Base-by-base conservation (phyloP, 768 basidiomycete species). In the Leccinum barrowsii region DNA sequence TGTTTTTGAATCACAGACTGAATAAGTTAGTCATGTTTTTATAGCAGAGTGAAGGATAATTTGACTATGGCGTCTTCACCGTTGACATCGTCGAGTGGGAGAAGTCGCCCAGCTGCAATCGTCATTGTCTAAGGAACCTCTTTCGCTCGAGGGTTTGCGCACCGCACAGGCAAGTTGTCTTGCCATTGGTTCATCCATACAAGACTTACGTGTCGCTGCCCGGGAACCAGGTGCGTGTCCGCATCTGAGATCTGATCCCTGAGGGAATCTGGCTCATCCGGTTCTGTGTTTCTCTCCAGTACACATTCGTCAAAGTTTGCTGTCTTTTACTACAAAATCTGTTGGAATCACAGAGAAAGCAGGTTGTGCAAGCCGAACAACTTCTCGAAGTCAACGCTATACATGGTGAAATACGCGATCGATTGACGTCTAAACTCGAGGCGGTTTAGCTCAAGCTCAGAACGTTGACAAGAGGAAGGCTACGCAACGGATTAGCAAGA, bases 311-410 rank as follows among this genome's bases (percentile, higher is more conserved):
- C 64, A 74, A 79, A 60, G 75, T 78, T 55, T 76, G 78, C 55
- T 77, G 74, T 63, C 73, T 79, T 52, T 73, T 85, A 70, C 73
- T 85, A 24, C 72, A 77, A 21, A 82, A 82, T 61, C 67, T 83
- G 28, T 77, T 76, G 61, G 81, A 84, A 24, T 71, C 78, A 7
- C 81, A 80, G 69, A 69, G 75, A 37, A 76, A 69, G 58, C 65
- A 79, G 54, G 67, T 72, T 50, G 64, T 75, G 49, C 77, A 76
- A 62, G 59, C 60, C 53, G 73, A 73, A 8, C 66, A 74, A 15
- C 52, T 69, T 53, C 70, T 71, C 40, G 70, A 69, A 22, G 66
- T 73, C 4, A 64, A 73, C 10, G 51, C 63, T 12, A 61, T 78
- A 40, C 72, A 73, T 56, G 68, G 68, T 15, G 73, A 72, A n/a